These are phyloP conservation scores for Lentinula sp. DNA, from an alignment of 768 basidiomycete genomes.

Conservation along the genomic window DNA sequence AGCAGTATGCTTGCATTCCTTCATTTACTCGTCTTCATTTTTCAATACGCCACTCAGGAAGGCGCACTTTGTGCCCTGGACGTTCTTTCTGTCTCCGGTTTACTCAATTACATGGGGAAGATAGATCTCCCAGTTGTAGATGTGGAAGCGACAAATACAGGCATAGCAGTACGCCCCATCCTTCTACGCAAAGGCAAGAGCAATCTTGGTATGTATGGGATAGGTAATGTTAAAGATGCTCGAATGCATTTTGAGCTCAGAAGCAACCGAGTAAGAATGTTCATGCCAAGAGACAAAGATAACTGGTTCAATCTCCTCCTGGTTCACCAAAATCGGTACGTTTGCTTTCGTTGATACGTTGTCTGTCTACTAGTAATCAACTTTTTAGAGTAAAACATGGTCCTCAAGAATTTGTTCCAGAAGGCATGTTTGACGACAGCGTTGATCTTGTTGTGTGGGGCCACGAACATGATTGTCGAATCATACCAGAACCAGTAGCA, in stretches of 20 bases:
- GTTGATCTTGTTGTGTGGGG: conserved; percentile 96
- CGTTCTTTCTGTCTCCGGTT: conserved; percentile 86
- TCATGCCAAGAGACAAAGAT: conserved; percentile 85
- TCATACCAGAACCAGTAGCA: conserved; percentile 84
- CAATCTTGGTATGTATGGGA: conserved; percentile 85
- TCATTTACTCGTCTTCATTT: not conserved
- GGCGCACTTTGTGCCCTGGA: conserved; percentile 96
- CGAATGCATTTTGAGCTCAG: conserved; percentile 95
- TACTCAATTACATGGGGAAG: conserved; percentile 98
- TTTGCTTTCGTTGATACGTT: not conserved
- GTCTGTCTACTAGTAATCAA: not conserved
- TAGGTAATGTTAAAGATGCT: conserved; percentile 95
- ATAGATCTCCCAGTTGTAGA: conserved; percentile 80
- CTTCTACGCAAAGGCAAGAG: conserved; percentile 85
- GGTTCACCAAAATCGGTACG: conserved; percentile 93
- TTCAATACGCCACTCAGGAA: conserved; percentile 44
- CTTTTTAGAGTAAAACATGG: conserved; percentile 80
- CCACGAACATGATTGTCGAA: conserved; percentile 97
- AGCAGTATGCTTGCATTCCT: conserved; percentile 47
- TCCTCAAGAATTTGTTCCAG: conserved; percentile 91
- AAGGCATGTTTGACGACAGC: conserved; percentile 95
- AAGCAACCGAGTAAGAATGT: conserved; percentile 94
- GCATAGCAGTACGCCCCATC: conserved; percentile 87
- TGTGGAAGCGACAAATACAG: conserved; percentile 55
- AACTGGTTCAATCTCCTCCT: conserved; percentile 94